Base-by-base conservation (phyloP, 2,329 filamentous ascomycete genomes). In the Juglanconis sp. region DNA sequence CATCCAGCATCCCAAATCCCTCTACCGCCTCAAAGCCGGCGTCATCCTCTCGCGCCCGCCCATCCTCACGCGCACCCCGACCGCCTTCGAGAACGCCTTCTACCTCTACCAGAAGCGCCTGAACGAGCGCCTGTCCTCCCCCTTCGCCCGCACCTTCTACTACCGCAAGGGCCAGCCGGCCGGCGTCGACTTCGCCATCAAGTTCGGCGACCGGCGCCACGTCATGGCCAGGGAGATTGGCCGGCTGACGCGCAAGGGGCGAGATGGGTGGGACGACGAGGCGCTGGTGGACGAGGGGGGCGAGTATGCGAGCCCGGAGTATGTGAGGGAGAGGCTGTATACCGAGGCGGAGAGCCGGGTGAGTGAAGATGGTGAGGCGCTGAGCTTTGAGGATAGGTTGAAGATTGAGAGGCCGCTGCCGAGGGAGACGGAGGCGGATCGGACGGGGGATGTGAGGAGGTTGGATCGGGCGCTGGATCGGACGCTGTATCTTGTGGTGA, bases 61-160 rank as follows among this genome's bases (percentile, higher is more conserved):
- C 6, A 80, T 96, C 61, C 82, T 99, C 69, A 98, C 95, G 32
- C 89, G 90, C 66, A 82, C 89, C 63, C 87, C 94, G 57, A 90
- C 90, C 38, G 82, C 91, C 11, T 98, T 99, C 76, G 95, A 99
- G 76, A 90, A 92, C 71, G 83, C 94, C 65, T 98, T 89, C 78
- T 96, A 89, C 81, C 92, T 99, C 73, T 99, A 99, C 79, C 95
- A 99, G 79, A 94, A 94, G 69, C 92, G 95, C 13, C 83, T 99
- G 63, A 96, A 98, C 75, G 95, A 99, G 81, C 90, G 95, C 48
- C 83, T 96, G 56, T 87, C 88, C 24, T 83, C 95, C 4, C 91
- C 93, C 1, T 99, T 98, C 75, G 90, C 90, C 59, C 87, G 90
- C 66, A 90, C 90, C 73, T 95, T 98, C 78, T 99, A 96, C 83